These are phyloP conservation scores for Penstemon newberryi DNA, from an alignment of 257 asterid genomes.

Conservation along the genomic window DNA sequence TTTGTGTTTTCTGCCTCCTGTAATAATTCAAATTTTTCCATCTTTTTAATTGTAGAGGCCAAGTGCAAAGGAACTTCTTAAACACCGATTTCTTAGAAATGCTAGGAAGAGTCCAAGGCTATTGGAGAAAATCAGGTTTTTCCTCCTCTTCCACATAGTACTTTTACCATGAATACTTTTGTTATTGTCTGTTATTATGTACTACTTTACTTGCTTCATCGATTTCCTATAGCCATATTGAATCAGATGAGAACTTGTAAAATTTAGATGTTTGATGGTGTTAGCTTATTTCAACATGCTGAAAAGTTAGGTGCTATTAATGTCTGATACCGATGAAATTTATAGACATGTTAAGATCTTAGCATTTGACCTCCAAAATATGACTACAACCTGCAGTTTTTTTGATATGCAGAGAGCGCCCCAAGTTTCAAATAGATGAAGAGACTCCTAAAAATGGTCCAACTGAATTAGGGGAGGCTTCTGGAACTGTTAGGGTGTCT, in stretches of 20 bases:
- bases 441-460: constrained; percentile 42
- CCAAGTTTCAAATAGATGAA: constrained; percentile 53
- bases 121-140: constrained; percentile 90
- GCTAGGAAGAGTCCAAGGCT: constrained; percentile 94
- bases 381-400: constrained; percentile 21
- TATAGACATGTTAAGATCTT: constrained; percentile 18
- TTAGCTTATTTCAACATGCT: constrained; percentile 22
- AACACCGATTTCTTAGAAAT: constrained; percentile 85
- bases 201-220: too few relatives aligned
- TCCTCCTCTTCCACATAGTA: constrained; percentile 19
- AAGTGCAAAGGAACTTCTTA: constrained; percentile 94
- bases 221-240: neutral
- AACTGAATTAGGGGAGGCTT: constrained; percentile 40
- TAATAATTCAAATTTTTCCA: neutral
- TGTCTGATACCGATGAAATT: constrained; percentile 2
- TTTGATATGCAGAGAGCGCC: constrained; percentile 54
- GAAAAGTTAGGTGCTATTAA: neutral
- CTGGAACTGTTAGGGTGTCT: constrained; percentile 53
- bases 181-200: neutral
- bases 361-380: constrained; percentile 10
- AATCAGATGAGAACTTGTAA: constrained; percentile 3
- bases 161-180: constrained; percentile 8
- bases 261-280: constrained; percentile 14
- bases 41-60: constrained; percentile 58
- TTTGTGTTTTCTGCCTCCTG: constrained; percentile 16